Conservation (phyloP, 495 filamentous ascomycete species). For the Pyrenula aspistea region DNA sequence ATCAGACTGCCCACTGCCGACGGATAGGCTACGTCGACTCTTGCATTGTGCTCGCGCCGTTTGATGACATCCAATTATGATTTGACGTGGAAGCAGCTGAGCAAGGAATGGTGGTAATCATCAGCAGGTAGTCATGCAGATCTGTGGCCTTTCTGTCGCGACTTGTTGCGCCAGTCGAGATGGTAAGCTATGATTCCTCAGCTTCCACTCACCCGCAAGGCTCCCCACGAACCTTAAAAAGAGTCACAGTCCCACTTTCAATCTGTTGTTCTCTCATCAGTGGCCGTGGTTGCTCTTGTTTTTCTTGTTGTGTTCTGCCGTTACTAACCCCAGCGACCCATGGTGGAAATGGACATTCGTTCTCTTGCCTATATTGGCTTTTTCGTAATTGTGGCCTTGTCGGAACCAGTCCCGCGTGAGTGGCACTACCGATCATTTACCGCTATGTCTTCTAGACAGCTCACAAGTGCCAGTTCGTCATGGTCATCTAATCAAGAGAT, state of each 20-base stretch:
- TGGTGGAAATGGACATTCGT: background rate
- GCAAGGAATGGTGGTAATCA: background rate
- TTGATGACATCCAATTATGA: background rate
- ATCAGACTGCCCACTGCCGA: background rate
- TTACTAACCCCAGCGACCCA: background rate
- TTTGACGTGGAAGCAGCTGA: background rate
- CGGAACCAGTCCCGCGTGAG: background rate
- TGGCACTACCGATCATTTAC: background rate
- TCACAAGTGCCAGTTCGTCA: background rate
- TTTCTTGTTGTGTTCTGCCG: slow-evolving; percentile 3
- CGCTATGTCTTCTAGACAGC: background rate
- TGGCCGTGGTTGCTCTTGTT: slow-evolving; percentile 3
- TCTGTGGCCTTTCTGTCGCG: background rate
- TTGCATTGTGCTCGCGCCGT: background rate
- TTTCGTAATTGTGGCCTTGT: background rate
- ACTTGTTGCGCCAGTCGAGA: background rate
- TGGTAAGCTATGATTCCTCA: background rate
- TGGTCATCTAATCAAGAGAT: background rate
- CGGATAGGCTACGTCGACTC: background rate
- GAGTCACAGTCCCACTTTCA: background rate
- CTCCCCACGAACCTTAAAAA: background rate
- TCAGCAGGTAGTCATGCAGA: background rate
- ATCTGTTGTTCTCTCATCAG: background rate
- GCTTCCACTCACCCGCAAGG: too few relatives aligned
- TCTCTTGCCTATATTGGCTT: background rate